A percentile compares a stretch with the other conserved stretches of the same genome.
These are phyloP conservation scores for Starmerella tilneyi DNA, from an alignment of 805 yeast species.

Conservation along the genomic window DNA sequence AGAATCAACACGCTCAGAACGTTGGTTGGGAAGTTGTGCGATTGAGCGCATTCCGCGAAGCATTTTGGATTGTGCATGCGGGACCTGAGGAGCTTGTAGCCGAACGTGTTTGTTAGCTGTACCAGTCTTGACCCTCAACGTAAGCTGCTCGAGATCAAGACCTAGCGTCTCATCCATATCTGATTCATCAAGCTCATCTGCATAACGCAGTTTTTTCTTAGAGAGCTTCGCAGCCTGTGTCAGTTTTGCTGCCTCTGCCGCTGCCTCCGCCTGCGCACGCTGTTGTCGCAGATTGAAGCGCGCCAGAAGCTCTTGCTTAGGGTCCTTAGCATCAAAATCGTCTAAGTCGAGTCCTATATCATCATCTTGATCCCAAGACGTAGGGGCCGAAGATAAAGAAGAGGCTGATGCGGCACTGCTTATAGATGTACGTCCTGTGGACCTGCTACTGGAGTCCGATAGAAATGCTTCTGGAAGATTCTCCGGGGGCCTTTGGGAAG, in stretches of 20 bases:
- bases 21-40: constrained; percentile 22
- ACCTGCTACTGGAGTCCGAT: constrained; percentile 19
- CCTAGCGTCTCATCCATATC: constrained; percentile 20
- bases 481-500: not conserved
- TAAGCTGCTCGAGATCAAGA: constrained; percentile 21
- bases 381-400: constrained; percentile 16
- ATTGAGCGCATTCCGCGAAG: constrained; percentile 24
- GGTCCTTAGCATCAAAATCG: not conserved
- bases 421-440: constrained; percentile 21
- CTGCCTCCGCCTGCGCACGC: constrained; percentile 18
- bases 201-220: not conserved
- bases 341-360: constrained; percentile 20
- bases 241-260: constrained; percentile 11
- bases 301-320: constrained; percentile 10
- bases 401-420: constrained; percentile 19
- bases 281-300: constrained; percentile 19
- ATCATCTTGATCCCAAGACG: constrained; percentile 22
- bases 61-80: constrained; percentile 13
- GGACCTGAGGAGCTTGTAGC: constrained; percentile 15
- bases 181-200: not conserved
- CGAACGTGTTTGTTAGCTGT: constrained; percentile 23
- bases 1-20: not conserved
- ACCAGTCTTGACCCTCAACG: constrained; percentile 18
- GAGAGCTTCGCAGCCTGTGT: constrained; percentile 1
- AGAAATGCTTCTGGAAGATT: constrained; percentile 16